Percentiles rank a stretch among this genome's conserved stretches.
Evolutionary conservation across 2,329 filamentous ascomycete species (phyloP).

Genomic region (Aspergillus intermedius): DNA sequence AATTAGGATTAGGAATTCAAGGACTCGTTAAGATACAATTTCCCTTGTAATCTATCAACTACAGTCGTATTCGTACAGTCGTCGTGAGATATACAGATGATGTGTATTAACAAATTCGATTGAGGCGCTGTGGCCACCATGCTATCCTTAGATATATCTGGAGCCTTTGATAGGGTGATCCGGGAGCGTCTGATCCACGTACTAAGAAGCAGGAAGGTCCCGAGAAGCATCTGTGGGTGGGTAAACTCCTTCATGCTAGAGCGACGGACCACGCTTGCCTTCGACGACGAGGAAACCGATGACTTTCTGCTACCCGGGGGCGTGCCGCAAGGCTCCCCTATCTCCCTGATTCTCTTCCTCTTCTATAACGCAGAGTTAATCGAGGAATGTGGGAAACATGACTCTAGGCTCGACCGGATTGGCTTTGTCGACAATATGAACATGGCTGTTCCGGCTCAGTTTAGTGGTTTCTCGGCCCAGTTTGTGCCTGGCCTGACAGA

Average conservation of each 20-base stretch:
- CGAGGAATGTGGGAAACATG: conserved; percentile 4
- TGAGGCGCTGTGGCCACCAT: neutral
- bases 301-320: conserved; percentile 7
- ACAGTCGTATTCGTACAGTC: too few species aligned
- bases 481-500: too few species aligned
- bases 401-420: neutral
- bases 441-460: neutral
- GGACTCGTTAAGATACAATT: too few species aligned
- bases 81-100: too few species aligned
- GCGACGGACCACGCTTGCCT: neutral
- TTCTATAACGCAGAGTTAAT: conserved; percentile 22
- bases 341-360: conserved; percentile 21
- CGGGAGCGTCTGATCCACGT: neutral
- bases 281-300: conserved; percentile 1
- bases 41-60: too few species aligned
- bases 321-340: conserved; percentile 17
- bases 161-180: neutral
- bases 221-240: neutral
- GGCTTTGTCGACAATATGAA: conserved; percentile 9
- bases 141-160: neutral
- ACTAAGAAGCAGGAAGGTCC: neutral
- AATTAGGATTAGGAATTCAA: too few species aligned
- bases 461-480: too few species aligned
- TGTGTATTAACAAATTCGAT: too few species aligned
- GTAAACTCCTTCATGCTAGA: neutral